Evolutionary conservation across 2,329 filamentous ascomycete genomes (phyloP).

Genomic region (Epichloe bromicola): DNA sequence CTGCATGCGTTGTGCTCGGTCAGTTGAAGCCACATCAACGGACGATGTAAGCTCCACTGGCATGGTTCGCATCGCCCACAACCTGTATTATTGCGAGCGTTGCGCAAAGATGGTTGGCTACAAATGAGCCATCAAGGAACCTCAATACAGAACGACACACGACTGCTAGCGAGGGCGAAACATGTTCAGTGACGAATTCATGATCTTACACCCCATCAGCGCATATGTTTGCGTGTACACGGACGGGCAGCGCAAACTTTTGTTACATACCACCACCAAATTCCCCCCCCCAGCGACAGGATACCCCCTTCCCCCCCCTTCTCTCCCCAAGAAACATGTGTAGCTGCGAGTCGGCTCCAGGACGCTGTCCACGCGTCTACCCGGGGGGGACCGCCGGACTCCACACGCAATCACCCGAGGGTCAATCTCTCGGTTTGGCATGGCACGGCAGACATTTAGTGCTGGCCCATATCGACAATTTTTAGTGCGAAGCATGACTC

Average conservation of each 20-base stretch:
- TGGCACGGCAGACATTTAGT: no score
- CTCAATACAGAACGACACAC: not conserved
- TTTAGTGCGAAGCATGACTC: no score
- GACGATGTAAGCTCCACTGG: conserved; percentile 45
- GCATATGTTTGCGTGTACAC: not conserved
- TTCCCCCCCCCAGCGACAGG: not conserved
- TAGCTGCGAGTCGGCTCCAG: not conserved
- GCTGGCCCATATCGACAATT: no score
- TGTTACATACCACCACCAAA: not conserved
- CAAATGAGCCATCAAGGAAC: conserved; percentile 28
- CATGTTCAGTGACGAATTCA: not conserved
- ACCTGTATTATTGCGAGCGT: conserved; percentile 52
- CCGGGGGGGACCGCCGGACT: no score
- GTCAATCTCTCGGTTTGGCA: no score
- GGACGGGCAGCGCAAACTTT: not conserved
- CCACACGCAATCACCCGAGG: no score
- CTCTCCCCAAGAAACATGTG: not conserved
- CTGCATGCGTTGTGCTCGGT: conserved; percentile 48
- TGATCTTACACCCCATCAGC: not conserved
- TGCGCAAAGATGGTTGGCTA: conserved; percentile 53
- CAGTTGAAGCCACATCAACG: conserved; percentile 47
- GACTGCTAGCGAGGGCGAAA: not conserved
- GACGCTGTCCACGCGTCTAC: not conserved
- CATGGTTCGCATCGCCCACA: conserved; percentile 52
- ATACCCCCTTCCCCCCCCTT: not conserved